Percentiles rank a stretch among this genome's conserved stretches.
phyloP scores from a whole-genome alignment of 495 filamentous ascomycete genomes.

The Aspergillus avenaceus region DNA sequence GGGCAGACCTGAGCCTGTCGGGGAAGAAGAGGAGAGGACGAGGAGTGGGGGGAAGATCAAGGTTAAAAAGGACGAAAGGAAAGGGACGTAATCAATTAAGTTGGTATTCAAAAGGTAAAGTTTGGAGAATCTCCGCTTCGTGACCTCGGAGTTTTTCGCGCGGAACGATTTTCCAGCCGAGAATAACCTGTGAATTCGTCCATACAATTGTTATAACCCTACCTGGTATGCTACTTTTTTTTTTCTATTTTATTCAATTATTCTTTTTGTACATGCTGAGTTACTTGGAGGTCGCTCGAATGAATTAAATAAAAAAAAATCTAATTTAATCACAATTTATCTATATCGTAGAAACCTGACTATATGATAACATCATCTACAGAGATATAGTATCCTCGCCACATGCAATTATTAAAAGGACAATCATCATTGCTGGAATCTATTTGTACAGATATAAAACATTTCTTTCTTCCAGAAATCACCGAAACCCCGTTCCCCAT shows the following conservation, averaged over 20 bases:
- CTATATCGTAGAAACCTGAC: no score
- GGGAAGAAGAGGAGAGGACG: slow-evolving; percentile 13
- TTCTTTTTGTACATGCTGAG: no score
- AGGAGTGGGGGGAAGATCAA: slow-evolving; percentile 20
- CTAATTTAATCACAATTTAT: no score
- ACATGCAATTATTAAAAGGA: not conserved
- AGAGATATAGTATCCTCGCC: not conserved
- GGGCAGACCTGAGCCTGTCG: slow-evolving; percentile 15
- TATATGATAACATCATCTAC: not conserved
- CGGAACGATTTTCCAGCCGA: slow-evolving; percentile 10
- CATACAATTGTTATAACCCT: no score
- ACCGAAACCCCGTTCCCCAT: not conserved
- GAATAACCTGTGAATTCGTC: not conserved
- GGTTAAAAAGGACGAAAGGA: slow-evolving; percentile 12
- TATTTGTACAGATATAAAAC: slow-evolving; percentile 36
- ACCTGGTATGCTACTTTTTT: no score
- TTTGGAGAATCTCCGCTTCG: slow-evolving; percentile 23
- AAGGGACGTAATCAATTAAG: no score
- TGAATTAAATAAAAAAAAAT: no score
- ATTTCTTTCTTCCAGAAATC: slow-evolving; percentile 16
- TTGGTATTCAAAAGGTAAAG: slow-evolving; percentile 7
- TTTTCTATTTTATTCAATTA: no score
- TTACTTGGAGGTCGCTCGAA: no score
- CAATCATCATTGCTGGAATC: slow-evolving; percentile 14
- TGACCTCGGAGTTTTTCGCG: slow-evolving; percentile 23